Evolutionary conservation across 345 rosid species (phyloP), one percentile per base, ranked within the genome.

Genomic region (Kernera saxatilis): DNA sequence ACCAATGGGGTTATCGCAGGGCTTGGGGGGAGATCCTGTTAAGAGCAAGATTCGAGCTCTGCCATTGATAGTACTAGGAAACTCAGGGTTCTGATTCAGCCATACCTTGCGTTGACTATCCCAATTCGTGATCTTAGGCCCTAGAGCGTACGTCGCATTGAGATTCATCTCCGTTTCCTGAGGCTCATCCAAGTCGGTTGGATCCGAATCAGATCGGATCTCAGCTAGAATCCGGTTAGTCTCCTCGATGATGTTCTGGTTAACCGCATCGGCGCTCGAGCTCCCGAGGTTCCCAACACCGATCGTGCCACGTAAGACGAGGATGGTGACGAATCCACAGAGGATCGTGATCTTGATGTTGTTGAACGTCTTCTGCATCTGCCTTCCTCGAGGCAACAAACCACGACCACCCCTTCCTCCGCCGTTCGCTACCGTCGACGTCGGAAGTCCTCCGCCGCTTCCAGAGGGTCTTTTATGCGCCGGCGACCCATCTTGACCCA

Each of bases 331-430:
- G 81, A 93, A 93, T 21, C 98, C 97, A 40, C 98, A 93, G 27
- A 90, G 97, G 66, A 93, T 86, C 1, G 98, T 93, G 87, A 93
- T 93, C 85, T 93, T 93, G 78, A 93, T 86, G 89, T 88, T 93
- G 84, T 90, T 93, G 81, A 93, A 90, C 21, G 97, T 93, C 84
- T 87, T 93, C 77, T 87, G 90, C 82, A 90, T 90, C 96, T 88
- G 97, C 59, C 97, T 81, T 25, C 97, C 97, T 0, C 98, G 91
- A 0, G 98, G 79, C 59, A 84, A 40, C 7, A 69, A 15, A 40
- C 67, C 70, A 50, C 69, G 51, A 80, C 76, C 67, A 3, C 77
- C 69, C 2, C 86, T 77, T 70, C 80, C 78, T 8, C 81, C 80
- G 22, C 91, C 93, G 79, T 85, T 87, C 0, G 85, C 68, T 9